Base-by-base conservation (phyloP, 2,329 filamentous ascomycete genomes). In the Camptophora hylomeconis region DNA sequence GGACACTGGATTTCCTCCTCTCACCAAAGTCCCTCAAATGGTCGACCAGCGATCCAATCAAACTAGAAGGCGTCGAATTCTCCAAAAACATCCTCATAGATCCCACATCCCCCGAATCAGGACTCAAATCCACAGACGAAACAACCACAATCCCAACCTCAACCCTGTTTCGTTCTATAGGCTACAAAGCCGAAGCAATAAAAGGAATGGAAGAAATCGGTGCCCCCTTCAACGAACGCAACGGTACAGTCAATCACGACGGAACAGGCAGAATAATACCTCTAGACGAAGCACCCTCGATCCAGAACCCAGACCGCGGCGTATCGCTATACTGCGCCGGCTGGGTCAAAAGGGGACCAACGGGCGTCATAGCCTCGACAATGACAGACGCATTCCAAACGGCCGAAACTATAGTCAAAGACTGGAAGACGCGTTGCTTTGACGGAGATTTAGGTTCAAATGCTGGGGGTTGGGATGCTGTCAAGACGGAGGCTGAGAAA, bases 301-400 rank as follows among this genome's bases (percentile, higher is more conserved):
- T 24, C 20, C 7, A 29, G 19, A 12, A 12, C 19, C 21, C 37
- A 10, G 33, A 32, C 17, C 9, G 20, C 46, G 80, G 0, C 83
- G 87, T 0, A 9, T 28, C 28, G n/a, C 54, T 93, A 16, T 98
- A 98, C 56, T 92, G 84, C 41, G 80, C 87, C 10, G 89, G 89
- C 0, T 98, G 89, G 89, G 84, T 94, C 7, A 95, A 95, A 59
- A 72, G 79, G 19, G 89, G 89, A 0, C 87, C 89, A 0, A 94
- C 84, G 0, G 89, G 89, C 2, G 86, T 95, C 3, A 98, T 98
- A 51, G 87, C 87, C 1, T 84, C 78, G 17, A 98, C 89, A 0
- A 92, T 98, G 83, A 72, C 79, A 35, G 89, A 98, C 51, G 87
- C 89, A 0, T 98, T 95, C 46, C 68, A 71, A 6, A 93, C 84